Base-by-base conservation (phyloP, 345 rosid genomes). In the Isatis tinctoria region DNA sequence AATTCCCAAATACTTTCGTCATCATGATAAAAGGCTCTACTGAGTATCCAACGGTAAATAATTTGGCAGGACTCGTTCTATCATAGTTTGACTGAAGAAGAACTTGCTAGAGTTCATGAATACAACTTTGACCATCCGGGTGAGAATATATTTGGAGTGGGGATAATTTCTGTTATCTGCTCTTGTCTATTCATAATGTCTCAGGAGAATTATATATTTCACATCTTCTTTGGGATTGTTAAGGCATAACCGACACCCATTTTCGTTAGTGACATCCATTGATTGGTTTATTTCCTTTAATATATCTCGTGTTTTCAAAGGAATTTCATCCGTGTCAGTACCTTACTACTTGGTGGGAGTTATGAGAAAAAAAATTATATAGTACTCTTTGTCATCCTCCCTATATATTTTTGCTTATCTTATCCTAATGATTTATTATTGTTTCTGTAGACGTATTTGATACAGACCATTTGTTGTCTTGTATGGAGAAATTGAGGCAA, bases 61-160 rank as follows among this genome's bases (percentile, higher is more conserved):
- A 65, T 67, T 80, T 86, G 85, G 81, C 96, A 92, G 99, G 99
- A 95, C 87, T 92, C 99, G n/a, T 95, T 95, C 88, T 95, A 95
- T 85, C 91, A 87, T 82, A 88, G 84, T 84, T 87, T 95, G 78
- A 82, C 86, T 10, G 96, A 88, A 77, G 92, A 89, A 74, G 99
- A 95, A 82, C 91, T 95, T 82, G 65, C 79, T 22, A 82, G 80
- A 74, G 99, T 95, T 79, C 88, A 87, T 75, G 99, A 95, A 67
- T 95, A 92, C 88, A 95, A 95, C 88, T 95, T 92, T 87, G 99
- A 95, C 77, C 99, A 92, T 85, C 99, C 98, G 41, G 98, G 99
- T 95, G 85, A 90, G 93, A 69, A 75, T 78, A 76, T 74, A 70
- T 82, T 56, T 57, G 4, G 67, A 60, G 1, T 67, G 65, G 37